Conservation (phyloP, 176 grass and related monocot species). For the Oryza australiensis region DNA sequence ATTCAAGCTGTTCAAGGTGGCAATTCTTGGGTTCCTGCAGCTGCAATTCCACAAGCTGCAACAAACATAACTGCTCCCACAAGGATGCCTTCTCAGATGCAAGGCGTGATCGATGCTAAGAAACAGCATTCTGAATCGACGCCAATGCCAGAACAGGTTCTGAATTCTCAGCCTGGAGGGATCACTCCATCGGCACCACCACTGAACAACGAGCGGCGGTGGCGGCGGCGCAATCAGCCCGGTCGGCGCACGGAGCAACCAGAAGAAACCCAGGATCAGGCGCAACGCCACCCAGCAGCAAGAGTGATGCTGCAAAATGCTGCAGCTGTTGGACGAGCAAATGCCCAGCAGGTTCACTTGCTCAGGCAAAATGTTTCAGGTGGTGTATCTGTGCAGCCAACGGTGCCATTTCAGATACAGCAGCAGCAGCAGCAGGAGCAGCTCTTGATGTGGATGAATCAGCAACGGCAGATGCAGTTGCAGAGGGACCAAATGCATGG, state of each 20-base stretch:
- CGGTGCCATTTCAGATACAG: neutral
- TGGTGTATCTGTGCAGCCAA: neutral
- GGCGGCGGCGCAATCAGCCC: neutral
- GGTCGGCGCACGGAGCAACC: neutral
- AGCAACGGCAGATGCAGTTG: neutral
- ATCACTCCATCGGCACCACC: neutral
- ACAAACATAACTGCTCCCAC: neutral
- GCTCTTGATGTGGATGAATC: neutral
- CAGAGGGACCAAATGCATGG: neutral
- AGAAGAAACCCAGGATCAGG: neutral
- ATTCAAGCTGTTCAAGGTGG: neutral
- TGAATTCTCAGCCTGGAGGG: neutral
- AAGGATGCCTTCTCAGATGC: neutral
- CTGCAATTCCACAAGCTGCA: neutral
- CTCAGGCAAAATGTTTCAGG: neutral
- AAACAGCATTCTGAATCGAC: neutral
- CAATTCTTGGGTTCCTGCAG: neutral
- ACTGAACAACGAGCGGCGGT: neutral
- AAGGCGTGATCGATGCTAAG: neutral
- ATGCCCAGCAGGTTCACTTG: neutral
- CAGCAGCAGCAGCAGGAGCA: neutral
- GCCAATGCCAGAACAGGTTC: neutral
- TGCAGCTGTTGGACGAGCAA: neutral
- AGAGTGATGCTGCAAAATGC: neutral
- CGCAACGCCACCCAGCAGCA: neutral